These are phyloP conservation scores for Aegilops tauschii DNA, from an alignment of 176 grass and related monocot species.

Conservation along the genomic window DNA sequence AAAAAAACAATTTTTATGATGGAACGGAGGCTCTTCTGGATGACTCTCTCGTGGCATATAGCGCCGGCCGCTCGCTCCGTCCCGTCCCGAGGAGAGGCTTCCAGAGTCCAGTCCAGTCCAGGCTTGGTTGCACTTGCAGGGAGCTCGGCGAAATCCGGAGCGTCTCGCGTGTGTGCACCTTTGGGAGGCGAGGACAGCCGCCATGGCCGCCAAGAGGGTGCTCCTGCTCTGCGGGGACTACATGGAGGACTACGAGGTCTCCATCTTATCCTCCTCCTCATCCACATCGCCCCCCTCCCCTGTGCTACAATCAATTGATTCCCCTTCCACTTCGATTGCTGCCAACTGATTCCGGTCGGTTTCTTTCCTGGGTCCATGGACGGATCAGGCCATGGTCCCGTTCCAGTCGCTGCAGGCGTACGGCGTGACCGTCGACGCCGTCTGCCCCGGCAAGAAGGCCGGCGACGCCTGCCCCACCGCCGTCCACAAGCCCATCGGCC, in stretches of 20 bases:
- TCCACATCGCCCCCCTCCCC: neutral
- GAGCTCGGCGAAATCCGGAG: constrained; percentile 13
- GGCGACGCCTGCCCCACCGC: constrained; percentile 80
- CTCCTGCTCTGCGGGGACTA: constrained; percentile 92
- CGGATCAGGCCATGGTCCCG: constrained; percentile 79
- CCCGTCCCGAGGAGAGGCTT: neutral
- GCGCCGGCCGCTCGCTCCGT: neutral
- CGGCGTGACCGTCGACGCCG: constrained; percentile 69
- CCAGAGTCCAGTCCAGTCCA: neutral
- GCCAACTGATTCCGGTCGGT: neutral
- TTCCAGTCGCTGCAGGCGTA: constrained; percentile 96
- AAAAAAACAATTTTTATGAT: too few relatives aligned
- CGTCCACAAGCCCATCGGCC: constrained; percentile 52
- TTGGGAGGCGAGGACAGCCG: neutral
- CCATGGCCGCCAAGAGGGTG: constrained; percentile 73
- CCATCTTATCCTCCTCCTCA: neutral
- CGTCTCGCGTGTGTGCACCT: neutral
- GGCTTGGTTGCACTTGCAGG: neutral
- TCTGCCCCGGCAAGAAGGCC: constrained; percentile 90
- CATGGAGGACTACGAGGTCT: constrained; percentile 90
- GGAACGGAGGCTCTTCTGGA: constrained; percentile 11
- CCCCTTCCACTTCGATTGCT: neutral
- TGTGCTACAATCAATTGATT: neutral
- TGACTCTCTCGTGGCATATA: constrained; percentile 33
- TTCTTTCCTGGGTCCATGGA: constrained; percentile 20